These are phyloP conservation scores for Leishmania braziliensis DNA, from an alignment of 208 protist genomes.

Conservation along the genomic window DNA sequence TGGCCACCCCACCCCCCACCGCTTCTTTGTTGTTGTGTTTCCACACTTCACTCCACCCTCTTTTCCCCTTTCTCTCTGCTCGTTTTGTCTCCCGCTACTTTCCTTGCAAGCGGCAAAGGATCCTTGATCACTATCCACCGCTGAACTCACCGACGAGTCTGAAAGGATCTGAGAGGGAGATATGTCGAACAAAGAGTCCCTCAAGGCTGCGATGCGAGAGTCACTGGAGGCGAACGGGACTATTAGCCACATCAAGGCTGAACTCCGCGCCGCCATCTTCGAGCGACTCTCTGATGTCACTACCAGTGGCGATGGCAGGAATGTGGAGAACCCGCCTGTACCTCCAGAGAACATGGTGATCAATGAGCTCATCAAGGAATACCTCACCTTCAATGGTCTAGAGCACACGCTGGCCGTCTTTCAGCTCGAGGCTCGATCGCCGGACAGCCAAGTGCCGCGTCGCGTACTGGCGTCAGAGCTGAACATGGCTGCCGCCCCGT, in stretches of 20 bases:
- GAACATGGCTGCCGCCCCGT: slow-evolving; percentile 72
- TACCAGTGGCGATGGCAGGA: slow-evolving; percentile 13
- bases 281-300: slow-evolving; percentile 69
- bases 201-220: slow-evolving; percentile 87
- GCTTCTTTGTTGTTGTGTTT: background rate
- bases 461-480: slow-evolving; percentile 75
- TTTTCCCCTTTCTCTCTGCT: background rate
- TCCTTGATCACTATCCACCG: slow-evolving; percentile 2
- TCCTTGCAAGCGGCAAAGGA: background rate
- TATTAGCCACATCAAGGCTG: slow-evolving; percentile 87
- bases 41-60: background rate
- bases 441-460: slow-evolving; percentile 57
- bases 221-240: slow-evolving; percentile 83
- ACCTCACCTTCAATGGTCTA: slow-evolving; percentile 90
- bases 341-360: slow-evolving; percentile 93
- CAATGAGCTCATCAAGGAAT: slow-evolving; percentile 95
- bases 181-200: slow-evolving; percentile 73
- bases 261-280: slow-evolving; percentile 90
- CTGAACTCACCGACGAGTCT: background rate
- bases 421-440: slow-evolving; percentile 65
- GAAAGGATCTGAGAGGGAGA: background rate
- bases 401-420: slow-evolving; percentile 92
- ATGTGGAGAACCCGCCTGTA: slow-evolving; percentile 41
- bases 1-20: background rate
- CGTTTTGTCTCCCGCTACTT: background rate